Evolutionary conservation across 768 basidiomycete genomes (phyloP).

Genomic region (Tricholoma matsutake): DNA sequence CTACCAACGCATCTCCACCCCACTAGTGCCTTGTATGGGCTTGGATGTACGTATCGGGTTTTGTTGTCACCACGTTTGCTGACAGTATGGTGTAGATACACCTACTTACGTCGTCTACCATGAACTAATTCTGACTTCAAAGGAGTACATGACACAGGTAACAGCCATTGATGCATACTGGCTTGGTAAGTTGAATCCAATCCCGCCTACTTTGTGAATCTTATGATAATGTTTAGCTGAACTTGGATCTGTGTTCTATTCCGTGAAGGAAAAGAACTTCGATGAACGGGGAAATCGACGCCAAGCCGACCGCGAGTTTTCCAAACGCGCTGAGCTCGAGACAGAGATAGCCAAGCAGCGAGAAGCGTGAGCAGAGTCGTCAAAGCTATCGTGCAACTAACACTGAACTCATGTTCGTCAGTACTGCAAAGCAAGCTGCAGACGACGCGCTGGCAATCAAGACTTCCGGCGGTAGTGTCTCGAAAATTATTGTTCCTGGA

Average conservation of each 20-base stretch:
- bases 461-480: slow-evolving; percentile 46
- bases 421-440: slow-evolving; percentile 58
- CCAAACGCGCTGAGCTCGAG: slow-evolving; percentile 87
- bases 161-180: slow-evolving; percentile 97
- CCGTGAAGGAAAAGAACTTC: slow-evolving; percentile 97
- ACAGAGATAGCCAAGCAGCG: slow-evolving; percentile 85
- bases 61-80: slow-evolving; percentile 7
- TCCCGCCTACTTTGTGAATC: background rate
- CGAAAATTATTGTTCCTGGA: slow-evolving; percentile 75
- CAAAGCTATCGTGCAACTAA: slow-evolving; percentile 1
- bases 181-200: slow-evolving; percentile 61
- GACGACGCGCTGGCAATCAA: slow-evolving; percentile 59
- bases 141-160: slow-evolving; percentile 99
- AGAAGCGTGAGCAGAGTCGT: slow-evolving; percentile 54
- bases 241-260: slow-evolving; percentile 94
- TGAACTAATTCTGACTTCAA: slow-evolving; percentile 91
- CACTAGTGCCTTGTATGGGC: slow-evolving; percentile 92
- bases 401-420: slow-evolving; percentile 23
- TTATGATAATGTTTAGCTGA: slow-evolving; percentile 55
- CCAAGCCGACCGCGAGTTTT: slow-evolving; percentile 86
- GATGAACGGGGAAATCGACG: slow-evolving; percentile 80
- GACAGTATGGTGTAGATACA: slow-evolving; percentile 55
- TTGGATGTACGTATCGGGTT: slow-evolving; percentile 70
- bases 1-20: slow-evolving; percentile 95
- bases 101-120: slow-evolving; percentile 98